Base-by-base conservation (phyloP, 2,329 filamentous ascomycete genomes). In the Aureobasidium melanogenum region DNA sequence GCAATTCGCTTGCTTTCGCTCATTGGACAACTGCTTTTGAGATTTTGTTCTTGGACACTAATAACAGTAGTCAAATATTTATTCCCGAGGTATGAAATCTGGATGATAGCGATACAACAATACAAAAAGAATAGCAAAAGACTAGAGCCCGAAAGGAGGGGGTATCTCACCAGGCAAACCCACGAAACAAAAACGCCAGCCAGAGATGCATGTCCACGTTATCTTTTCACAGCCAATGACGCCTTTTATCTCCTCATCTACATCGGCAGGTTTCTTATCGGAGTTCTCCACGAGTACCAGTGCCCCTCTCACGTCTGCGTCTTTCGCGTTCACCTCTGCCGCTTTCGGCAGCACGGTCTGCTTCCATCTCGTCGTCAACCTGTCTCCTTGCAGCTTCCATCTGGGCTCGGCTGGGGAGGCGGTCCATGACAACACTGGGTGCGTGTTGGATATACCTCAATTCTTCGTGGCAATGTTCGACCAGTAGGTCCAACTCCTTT, bases 381-480 rank as follows among this genome's bases (percentile, higher is more conserved):
- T 89, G 83, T 62, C 88, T 84, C 65, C 88, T 79, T 12, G 89
- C 80, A 44, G 68, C 68, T 70, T 76, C 63, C 68, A 94, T 80
- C 69, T 93, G 89, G 0, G 89, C 88, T 38, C 65, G 48, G n/a
- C 58, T 62, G 10, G 90, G 91, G 58, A 97, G 88, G 47, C 85
- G 82, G 66, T 85, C 84, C 75, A 91, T 88, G 73, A 96, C 91
- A 30, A 96, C 90, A 68, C 91, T 96, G 0, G 94, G 94, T 8
- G 91, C 90, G 39, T 86, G 83, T 69, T 89, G 81, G 57, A 97
- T 85, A 71, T 96, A 97, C 28, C 89, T 82, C 65, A 99, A 75
- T 74, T 97, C 92, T 73, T 96, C 90, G 46, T 85, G 84, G 46
- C 96, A 86, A 63, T 89, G 86, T 70, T 88, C 82, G 4, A 95